Base-by-base conservation (phyloP, 805 yeast species). In the Ogataea populi-albae region DNA sequence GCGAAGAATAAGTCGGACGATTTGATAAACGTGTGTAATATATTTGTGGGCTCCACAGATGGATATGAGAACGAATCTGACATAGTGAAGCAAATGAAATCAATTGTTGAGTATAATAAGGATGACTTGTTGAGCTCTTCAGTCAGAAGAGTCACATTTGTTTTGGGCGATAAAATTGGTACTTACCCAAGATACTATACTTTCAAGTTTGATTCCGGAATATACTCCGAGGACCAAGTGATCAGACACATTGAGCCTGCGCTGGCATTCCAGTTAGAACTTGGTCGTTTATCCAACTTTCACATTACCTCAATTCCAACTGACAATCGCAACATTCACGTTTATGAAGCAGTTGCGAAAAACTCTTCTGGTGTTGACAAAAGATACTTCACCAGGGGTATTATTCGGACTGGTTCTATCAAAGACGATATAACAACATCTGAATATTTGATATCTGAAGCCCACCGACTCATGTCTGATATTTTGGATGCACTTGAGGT, bases 211-310 rank as follows among this genome's bases (percentile, higher is more conserved):
- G 26, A 50, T 11, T 32, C 91, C 43, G 95, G 95, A 34, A 73
- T 73, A 23, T 93, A 84, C 59, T 55, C 52, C 23, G 99, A 93
- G 68, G 95, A 93, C 68, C 79, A 81, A 65, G 89, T 89, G 15
- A 85, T 93, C 61, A 88, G 99, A 70, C 97, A 93, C 61, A 88
- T 93, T 51, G 98, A 93, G 65, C 99, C 99, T 17, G 96, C 98
- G 26, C 73, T 91, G 54, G 98, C 98, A 34, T 93, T 80, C 84
- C 98, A 93, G 70, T 75, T 93, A 50, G 99, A 93, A 67, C 74
- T 93, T 46, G 91, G 86, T 54, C 81, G 98, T 68, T 73, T 93
- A 65, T 86, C 95, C 29, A 94, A 93, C 70, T 93, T 93, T 69
- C 81, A 86, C 68, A 86, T 91, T 66, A 87, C 83, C 61, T 98